Percentiles rank a stretch among this genome's conserved stretches.
phyloP scores from a whole-genome alignment of 345 rosid species.

The Reutealis trisperma region DNA sequence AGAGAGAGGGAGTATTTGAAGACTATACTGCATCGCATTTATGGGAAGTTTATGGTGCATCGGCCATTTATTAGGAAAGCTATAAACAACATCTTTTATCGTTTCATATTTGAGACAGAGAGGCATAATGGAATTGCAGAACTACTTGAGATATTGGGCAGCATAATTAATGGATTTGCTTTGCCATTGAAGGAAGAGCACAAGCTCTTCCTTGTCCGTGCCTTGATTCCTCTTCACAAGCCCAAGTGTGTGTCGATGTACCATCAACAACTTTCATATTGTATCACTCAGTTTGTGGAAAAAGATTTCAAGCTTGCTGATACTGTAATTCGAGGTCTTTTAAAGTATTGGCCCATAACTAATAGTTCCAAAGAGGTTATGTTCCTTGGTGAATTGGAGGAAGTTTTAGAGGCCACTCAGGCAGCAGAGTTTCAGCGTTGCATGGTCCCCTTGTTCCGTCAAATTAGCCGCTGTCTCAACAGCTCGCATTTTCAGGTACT shows the following conservation, averaged over 20 bases:
- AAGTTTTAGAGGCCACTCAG: conserved; percentile 78
- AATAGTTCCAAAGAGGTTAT: conserved; percentile 80
- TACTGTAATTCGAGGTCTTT: conserved; percentile 66
- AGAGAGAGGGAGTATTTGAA: conserved; percentile 69
- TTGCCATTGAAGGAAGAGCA: conserved; percentile 88
- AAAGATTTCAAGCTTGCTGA: conserved; percentile 81
- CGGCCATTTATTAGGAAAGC: conserved; percentile 55
- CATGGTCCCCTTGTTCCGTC: conserved; percentile 70
- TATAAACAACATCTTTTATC: conserved; percentile 62
- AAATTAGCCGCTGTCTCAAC: conserved; percentile 62
- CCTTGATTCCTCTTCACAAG: conserved; percentile 80
- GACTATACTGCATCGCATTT: conserved; percentile 59
- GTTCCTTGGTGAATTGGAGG: conserved; percentile 86
- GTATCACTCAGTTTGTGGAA: conserved; percentile 80
- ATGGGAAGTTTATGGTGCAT: conserved; percentile 62
- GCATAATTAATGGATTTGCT: conserved; percentile 80
- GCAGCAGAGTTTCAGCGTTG: conserved; percentile 79
- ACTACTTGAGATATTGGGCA: conserved; percentile 77
- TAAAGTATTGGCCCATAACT: conserved; percentile 77
- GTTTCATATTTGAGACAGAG: conserved; percentile 69
- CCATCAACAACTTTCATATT: conserved; percentile 78
- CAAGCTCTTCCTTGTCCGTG: conserved; percentile 71
- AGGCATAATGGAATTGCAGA: conserved; percentile 73
- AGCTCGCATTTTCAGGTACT: conserved; percentile 81
- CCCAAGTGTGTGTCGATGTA: conserved; percentile 64